Conservation (phyloP, 306 rosid genomes). For the Lotus japonicus region DNA sequence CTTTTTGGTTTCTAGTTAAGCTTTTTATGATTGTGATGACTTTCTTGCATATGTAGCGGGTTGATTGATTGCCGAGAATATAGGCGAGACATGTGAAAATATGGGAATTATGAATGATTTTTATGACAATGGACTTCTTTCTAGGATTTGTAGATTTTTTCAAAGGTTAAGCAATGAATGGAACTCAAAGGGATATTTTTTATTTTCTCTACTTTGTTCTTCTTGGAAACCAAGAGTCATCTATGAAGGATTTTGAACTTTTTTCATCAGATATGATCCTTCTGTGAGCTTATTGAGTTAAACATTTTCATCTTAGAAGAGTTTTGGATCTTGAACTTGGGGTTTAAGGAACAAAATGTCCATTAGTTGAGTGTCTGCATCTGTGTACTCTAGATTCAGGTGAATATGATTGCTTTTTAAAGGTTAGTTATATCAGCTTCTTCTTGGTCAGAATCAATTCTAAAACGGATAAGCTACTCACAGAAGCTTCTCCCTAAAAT, state of each 20-base stretch:
- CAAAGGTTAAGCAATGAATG: too few species aligned
- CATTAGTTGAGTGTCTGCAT: conserved; percentile 17
- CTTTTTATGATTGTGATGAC: not conserved
- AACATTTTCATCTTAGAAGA: too few species aligned
- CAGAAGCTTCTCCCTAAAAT: too few species aligned
- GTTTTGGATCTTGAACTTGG: conserved; percentile 16
- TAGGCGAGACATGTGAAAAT: conserved; percentile 10
- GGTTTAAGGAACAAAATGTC: not conserved
- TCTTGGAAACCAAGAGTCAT: not conserved
- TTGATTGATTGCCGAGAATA: conserved; percentile 26
- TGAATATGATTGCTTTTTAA: not conserved
- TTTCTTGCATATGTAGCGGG: conserved; percentile 12
- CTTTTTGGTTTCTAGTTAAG: not conserved
- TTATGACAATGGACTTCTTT: not conserved
- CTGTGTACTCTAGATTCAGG: conserved; percentile 2
- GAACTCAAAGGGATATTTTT: too few species aligned
- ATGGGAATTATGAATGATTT: not conserved
- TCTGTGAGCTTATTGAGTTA: not conserved
- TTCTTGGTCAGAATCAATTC: too few species aligned
- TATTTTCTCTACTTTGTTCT: not conserved
- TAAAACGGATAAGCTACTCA: too few species aligned
- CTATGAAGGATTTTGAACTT: not conserved
- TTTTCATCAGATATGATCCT: not conserved
- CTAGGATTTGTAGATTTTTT: too few species aligned
- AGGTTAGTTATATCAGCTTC: not conserved